These are phyloP conservation scores for Dictyostelium intermedium DNA, from an alignment of 78 protist species.

Conservation along the genomic window DNA sequence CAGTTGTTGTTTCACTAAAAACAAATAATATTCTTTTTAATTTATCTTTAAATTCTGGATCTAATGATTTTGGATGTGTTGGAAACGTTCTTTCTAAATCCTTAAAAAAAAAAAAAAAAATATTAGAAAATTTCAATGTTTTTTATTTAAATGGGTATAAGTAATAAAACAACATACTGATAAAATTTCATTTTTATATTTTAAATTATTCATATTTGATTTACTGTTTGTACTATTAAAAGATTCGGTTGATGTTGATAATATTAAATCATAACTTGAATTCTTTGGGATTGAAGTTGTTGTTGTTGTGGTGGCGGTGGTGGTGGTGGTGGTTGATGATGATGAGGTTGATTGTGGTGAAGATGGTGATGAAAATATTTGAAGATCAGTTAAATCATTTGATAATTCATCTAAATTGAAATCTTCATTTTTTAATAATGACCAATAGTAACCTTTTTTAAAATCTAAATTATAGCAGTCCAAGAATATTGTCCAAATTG, in stretches of 20 bases:
- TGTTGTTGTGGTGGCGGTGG: neutral
- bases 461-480: constrained; percentile 26
- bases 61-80: constrained; percentile 43
- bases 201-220: neutral
- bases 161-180: neutral
- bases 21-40: constrained; percentile 32
- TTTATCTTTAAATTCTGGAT: constrained; percentile 36
- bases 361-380: neutral
- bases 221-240: neutral
- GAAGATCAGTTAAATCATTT: neutral
- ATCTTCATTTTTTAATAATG: constrained; percentile 15
- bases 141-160: neutral
- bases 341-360: neutral
- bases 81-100: constrained; percentile 78
- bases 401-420: neutral
- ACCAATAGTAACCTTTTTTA: constrained; percentile 39
- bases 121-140: neutral
- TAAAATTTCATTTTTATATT: constrained; percentile 5
- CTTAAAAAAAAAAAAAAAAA: neutral
- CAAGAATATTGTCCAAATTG: constrained; percentile 34
- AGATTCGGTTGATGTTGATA: neutral
- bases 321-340: neutral
- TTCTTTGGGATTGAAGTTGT: neutral
- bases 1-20: constrained; percentile 50
- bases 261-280: neutral